Evolutionary conservation across 2,329 filamentous ascomycete genomes (phyloP).

Genomic region (Phaeophleospora eucalypticola): DNA sequence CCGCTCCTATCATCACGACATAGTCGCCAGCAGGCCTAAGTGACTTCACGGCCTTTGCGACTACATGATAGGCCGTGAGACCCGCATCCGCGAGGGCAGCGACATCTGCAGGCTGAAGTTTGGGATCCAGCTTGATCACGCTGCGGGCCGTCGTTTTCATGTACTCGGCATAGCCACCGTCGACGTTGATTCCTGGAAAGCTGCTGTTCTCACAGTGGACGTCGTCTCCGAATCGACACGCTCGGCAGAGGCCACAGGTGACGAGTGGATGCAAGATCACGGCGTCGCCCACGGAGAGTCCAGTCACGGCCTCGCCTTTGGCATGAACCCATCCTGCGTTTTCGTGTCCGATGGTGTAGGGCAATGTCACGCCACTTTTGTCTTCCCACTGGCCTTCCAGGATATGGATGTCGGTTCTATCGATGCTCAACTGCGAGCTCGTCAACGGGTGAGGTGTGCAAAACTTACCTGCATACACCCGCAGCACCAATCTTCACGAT

Average conservation of each 20-base stretch:
- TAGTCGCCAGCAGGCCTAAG: constrained; percentile 21
- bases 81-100: constrained; percentile 26
- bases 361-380: constrained; percentile 22
- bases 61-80: constrained; percentile 25
- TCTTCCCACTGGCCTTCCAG: constrained; percentile 26
- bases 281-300: constrained; percentile 20
- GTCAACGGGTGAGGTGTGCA: not conserved
- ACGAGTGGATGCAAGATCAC: constrained; percentile 26
- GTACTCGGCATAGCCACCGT: constrained; percentile 26
- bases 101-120: constrained; percentile 24
- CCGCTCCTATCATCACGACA: constrained; percentile 25
- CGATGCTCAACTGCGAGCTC: not conserved
- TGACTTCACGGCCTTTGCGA: constrained; percentile 22
- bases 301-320: constrained; percentile 20
- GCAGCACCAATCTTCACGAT: constrained; percentile 28
- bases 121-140: constrained; percentile 25
- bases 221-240: constrained; percentile 26
- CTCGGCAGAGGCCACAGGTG: constrained; percentile 25
- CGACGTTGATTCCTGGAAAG: constrained; percentile 25
- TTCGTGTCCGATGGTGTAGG: constrained; percentile 27
- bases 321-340: constrained; percentile 26
- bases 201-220: constrained; percentile 24
- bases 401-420: constrained; percentile 27
- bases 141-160: constrained; percentile 26
- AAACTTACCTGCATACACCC: constrained; percentile 22